These are phyloP conservation scores for Cladosporium halotolerans DNA, from an alignment of 2,329 filamentous ascomycete genomes.

Conservation along the genomic window DNA sequence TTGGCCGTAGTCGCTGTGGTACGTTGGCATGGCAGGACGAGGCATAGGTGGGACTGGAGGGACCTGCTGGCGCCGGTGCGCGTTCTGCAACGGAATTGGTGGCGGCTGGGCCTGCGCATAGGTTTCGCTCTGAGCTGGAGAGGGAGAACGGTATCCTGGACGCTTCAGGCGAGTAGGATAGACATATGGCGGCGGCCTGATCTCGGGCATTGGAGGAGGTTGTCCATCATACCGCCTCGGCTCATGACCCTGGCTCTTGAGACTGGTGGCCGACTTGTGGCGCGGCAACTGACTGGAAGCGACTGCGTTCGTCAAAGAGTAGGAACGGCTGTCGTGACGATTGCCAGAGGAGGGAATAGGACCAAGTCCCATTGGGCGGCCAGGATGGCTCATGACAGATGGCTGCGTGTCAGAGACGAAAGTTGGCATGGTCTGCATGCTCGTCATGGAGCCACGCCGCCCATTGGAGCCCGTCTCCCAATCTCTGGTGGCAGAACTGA, in stretches of 20 bases:
- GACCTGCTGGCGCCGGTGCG: constrained; percentile 6
- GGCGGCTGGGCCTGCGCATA: constrained; percentile 16
- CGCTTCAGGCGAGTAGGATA: constrained; percentile 39
- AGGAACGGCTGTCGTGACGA: constrained; percentile 34
- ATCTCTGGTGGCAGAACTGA: constrained; percentile 31
- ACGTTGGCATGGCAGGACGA: constrained; percentile 23
- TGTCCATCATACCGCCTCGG: constrained; percentile 23
- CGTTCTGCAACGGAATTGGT: constrained; percentile 5
- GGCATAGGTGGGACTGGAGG: constrained; percentile 12
- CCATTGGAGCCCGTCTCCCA: constrained; percentile 36
- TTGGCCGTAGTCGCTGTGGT: constrained; percentile 26
- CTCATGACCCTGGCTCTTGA: constrained; percentile 36
- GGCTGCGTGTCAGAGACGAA: constrained; percentile 32
- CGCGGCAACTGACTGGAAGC: constrained; percentile 33
- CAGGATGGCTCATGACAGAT: constrained; percentile 9
- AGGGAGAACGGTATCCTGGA: constrained; percentile 37
- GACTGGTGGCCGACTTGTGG: constrained; percentile 40
- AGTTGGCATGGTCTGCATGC: constrained; percentile 38
- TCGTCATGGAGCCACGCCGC: constrained; percentile 35
- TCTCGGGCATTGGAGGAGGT: constrained; percentile 29
- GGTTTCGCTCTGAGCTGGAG: constrained; percentile 40
- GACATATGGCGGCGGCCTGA: constrained; percentile 35
- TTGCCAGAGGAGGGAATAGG: constrained; percentile 8
- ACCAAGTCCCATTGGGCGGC: constrained; percentile 9
- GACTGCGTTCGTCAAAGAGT: constrained; percentile 34